phyloP scores from a whole-genome alignment of 2,329 filamentous ascomycete genomes.

The Penicillium sp. region DNA sequence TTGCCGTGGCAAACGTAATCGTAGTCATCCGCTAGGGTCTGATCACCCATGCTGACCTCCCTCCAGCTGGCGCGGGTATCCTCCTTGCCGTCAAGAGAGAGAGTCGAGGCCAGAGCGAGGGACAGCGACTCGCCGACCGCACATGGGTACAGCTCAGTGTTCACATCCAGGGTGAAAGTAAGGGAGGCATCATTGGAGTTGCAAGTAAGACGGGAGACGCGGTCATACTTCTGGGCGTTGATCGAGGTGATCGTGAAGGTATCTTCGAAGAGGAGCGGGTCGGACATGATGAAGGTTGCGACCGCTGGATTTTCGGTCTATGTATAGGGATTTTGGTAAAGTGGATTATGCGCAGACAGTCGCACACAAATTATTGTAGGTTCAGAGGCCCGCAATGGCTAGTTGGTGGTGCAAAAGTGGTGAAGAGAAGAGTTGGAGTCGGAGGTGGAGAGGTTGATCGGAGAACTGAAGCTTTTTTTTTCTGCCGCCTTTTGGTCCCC shows the following conservation, averaged over 20 bases:
- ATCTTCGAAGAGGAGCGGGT: constrained; percentile 92
- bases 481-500: constrained; percentile 27
- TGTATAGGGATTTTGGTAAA: neutral
- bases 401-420: constrained; percentile 1
- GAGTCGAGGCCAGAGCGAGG: constrained; percentile 77
- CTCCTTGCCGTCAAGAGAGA: constrained; percentile 84
- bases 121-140: constrained; percentile 71
- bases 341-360: neutral
- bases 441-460: constrained; percentile 18
- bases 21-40: constrained; percentile 54
- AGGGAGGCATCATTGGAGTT: constrained; percentile 72
- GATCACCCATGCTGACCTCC: constrained; percentile 60
- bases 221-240: constrained; percentile 89
- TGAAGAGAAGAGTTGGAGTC: constrained; percentile 15
- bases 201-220: constrained; percentile 80
- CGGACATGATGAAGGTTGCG: constrained; percentile 59
- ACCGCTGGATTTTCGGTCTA: constrained; percentile 25
- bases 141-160: constrained; percentile 85
- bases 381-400: neutral
- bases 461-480: constrained; percentile 31
- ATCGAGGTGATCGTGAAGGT: constrained; percentile 77
- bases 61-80: constrained; percentile 73
- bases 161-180: constrained; percentile 84
- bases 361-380: neutral
- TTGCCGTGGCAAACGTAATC: constrained; percentile 54